Percentiles rank a stretch among this genome's conserved stretches.
Conservation (phyloP, 2,329 filamentous ascomycete genomes). For the Ophiostoma perfectum region DNA sequence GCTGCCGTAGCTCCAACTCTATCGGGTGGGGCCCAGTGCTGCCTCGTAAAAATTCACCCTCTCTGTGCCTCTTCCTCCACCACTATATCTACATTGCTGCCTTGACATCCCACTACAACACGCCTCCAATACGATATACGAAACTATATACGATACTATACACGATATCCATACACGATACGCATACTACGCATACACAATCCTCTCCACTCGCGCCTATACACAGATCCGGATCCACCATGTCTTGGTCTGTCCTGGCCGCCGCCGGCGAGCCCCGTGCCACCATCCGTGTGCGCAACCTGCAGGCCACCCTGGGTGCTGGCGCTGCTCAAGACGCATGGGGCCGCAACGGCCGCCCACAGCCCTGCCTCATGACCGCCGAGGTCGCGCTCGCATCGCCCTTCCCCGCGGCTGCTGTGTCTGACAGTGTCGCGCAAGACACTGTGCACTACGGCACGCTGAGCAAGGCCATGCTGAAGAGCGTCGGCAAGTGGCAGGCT, state of each 20-base stretch:
- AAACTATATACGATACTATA: too few relatives aligned
- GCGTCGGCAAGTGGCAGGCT: conserved; percentile 33
- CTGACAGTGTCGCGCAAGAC: conserved; percentile 59
- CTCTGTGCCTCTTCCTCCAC: too few relatives aligned
- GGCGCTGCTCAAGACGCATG: conserved; percentile 52
- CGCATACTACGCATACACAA: too few relatives aligned
- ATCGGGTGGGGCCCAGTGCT: too few relatives aligned
- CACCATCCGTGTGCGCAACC: conserved; percentile 56
- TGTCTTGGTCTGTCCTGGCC: conserved; percentile 36
- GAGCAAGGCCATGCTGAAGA: conserved; percentile 57
- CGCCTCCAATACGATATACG: too few relatives aligned
- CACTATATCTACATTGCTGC: too few relatives aligned
- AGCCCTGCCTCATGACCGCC: conserved; percentile 58
- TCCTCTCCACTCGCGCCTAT: too few relatives aligned
- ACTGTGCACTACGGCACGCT: conserved; percentile 71
- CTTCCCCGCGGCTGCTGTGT: conserved; percentile 52
- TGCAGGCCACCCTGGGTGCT: conserved; percentile 51
- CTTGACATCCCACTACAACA: too few relatives aligned
- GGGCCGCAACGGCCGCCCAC: conserved; percentile 53
- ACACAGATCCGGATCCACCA: conserved; percentile 21
- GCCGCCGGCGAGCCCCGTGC: conserved; percentile 44
- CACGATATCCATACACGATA: too few relatives aligned
- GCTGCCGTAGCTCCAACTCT: too few relatives aligned
- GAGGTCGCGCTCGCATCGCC: conserved; percentile 50
- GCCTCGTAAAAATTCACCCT: too few relatives aligned